Evolutionary conservation across 192 early-diverging fungal species (phyloP).

Genomic region (Coemansia sp.): DNA sequence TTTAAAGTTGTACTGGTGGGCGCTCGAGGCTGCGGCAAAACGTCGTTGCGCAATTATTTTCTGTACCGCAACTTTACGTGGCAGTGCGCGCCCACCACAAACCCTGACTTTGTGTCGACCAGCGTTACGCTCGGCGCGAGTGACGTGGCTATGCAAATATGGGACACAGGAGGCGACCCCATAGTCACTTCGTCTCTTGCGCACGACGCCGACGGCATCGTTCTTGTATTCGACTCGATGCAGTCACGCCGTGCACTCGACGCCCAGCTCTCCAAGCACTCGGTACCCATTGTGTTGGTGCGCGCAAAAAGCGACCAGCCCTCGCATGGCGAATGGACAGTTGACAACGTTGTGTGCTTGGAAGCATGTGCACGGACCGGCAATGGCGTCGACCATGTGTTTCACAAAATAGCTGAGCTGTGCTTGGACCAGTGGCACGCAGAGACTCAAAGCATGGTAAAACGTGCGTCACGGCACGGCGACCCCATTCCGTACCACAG

Average conservation of each 20-base stretch:
- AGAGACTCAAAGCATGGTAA: not conserved
- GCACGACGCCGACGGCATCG: constrained; percentile 42
- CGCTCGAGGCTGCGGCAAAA: constrained; percentile 36
- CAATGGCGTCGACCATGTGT: constrained; percentile 22
- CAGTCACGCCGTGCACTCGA: not conserved
- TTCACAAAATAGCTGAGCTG: constrained; percentile 23
- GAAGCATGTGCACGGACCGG: constrained; percentile 40
- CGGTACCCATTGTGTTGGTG: constrained; percentile 22
- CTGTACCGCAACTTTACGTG: constrained; percentile 36
- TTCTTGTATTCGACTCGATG: constrained; percentile 28
- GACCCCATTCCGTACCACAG: constrained; percentile 39
- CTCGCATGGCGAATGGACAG: not conserved
- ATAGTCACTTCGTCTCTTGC: constrained; percentile 30
- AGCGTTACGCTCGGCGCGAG: constrained; percentile 16
- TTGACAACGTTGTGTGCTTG: constrained; percentile 16
- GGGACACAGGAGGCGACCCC: constrained; percentile 41
- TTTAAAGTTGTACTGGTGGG: constrained; percentile 49
- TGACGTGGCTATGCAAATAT: constrained; percentile 42
- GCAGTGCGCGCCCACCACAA: constrained; percentile 26
- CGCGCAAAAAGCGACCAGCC: constrained; percentile 19
- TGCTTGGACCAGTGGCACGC: constrained; percentile 15
- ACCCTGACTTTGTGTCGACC: constrained; percentile 50
- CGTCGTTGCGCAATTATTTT: constrained; percentile 46
- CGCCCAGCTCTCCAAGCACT: not conserved
- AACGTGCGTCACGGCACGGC: constrained; percentile 34